phyloP scores from a whole-genome alignment of 805 yeast species.

The Wickerhamomyces canadensis region DNA sequence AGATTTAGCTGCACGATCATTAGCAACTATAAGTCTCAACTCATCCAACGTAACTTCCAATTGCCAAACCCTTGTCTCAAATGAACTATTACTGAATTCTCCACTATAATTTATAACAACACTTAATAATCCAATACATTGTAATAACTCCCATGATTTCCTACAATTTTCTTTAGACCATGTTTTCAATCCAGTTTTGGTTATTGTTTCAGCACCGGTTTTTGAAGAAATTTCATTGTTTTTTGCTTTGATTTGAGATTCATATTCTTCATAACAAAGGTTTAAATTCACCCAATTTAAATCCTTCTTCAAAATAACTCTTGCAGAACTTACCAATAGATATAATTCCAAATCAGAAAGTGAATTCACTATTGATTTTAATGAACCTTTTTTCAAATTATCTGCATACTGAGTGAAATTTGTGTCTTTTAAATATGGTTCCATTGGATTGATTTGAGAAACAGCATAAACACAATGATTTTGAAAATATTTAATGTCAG shows the following conservation, averaged over 20 bases:
- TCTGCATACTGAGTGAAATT: conserved; percentile 22
- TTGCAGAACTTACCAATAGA: conserved; percentile 66
- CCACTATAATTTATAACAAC: conserved; percentile 3
- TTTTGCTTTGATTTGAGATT: conserved; percentile 41
- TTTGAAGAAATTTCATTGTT: conserved; percentile 31
- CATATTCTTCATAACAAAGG: conserved; percentile 71
- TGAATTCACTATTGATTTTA: conserved; percentile 24
- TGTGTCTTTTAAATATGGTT: conserved; percentile 22
- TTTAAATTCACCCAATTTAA: conserved; percentile 67
- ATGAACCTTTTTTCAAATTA: conserved; percentile 25
- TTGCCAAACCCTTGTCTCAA: conserved; percentile 23
- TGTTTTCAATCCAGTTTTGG: conserved; percentile 37
- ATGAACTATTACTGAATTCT: conserved; percentile 15
- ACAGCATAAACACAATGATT: conserved; percentile 39
- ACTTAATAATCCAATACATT: conserved; percentile 12
- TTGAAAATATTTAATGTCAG: conserved; percentile 49
- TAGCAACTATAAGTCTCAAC: conserved; percentile 13
- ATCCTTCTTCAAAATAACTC: conserved; percentile 57
- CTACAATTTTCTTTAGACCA: conserved; percentile 60
- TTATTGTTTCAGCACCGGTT: conserved; percentile 19
- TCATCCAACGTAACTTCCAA: conserved; percentile 24
- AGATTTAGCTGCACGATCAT: conserved; percentile 14
- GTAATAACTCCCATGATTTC: conserved; percentile 71
- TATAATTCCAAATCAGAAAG: conserved; percentile 71
- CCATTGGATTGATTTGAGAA: conserved; percentile 23